Evolutionary conservation across 345 rosid species (phyloP).

Genomic region (Boechera stricta): DNA sequence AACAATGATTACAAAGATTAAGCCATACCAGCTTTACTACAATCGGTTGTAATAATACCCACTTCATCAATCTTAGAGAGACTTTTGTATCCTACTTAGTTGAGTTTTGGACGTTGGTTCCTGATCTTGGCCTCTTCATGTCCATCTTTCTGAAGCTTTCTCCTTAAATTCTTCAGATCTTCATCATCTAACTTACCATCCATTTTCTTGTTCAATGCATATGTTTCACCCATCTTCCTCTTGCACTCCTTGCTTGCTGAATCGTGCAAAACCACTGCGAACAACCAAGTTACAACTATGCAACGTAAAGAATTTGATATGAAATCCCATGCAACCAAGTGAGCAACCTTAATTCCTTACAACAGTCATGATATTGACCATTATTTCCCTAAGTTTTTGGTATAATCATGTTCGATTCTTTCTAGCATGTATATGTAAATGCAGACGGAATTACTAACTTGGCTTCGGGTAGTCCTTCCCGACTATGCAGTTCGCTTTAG

Average conservation of each 20-base stretch:
- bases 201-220: conserved; percentile 65
- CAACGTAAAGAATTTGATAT: background rate
- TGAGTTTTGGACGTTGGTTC: conserved; percentile 54
- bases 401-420: background rate
- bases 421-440: background rate
- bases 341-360: background rate
- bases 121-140: conserved; percentile 44
- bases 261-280: conserved; percentile 81
- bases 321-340: background rate
- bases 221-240: conserved; percentile 79
- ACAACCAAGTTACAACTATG: conserved; percentile 14
- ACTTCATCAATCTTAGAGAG: background rate
- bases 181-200: conserved; percentile 64
- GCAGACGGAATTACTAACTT: conserved; percentile 52
- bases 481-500: conserved; percentile 79
- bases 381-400: background rate
- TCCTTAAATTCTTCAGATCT: conserved; percentile 59
- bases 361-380: background rate
- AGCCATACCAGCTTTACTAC: background rate
- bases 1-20: conserved; percentile 10
- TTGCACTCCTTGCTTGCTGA: conserved; percentile 86
- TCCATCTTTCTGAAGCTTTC: conserved; percentile 58
- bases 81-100: conserved; percentile 20
- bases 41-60: background rate
- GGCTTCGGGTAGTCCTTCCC: conserved; percentile 92